Evolutionary conservation across 2,329 filamentous ascomycete species (phyloP), one percentile per base, ranked within the genome.

Genomic region (Daldinia eschscholtzii): DNA sequence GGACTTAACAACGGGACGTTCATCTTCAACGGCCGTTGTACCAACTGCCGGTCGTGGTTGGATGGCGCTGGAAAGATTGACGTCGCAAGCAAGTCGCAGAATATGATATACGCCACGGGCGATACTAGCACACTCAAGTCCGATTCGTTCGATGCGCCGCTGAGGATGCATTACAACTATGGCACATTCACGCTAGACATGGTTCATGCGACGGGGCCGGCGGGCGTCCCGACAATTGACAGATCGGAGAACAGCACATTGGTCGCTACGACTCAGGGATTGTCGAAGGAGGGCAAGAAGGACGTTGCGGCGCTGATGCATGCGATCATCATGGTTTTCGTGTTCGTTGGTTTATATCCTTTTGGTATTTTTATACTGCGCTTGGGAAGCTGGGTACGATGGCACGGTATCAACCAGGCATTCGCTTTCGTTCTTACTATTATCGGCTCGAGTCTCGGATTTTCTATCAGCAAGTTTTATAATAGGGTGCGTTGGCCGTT

Each of bases 121-220:
- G 84, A 86, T n/a, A 83, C 82, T 42, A 73, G 76, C n/a, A 57
- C 62, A 15, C 77, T 84, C 28, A 75, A 77, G 23, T 85, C 81
- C 61, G 79, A 88, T 71, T 79, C 79, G 39, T 59, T 74, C 1
- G 77, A 78, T 10, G 85, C 84, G 0, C 78, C 79, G 10, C 80
- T 89, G 61, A 83, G 83, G 73, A 83, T 84, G 46, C 89, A 91
- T 75, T 75, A 79, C 46, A 81, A 81, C 50, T 87, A 86, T 70
- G 88, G 88, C 50, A 76, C 77, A 6, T 90, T 91, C 76, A 81
- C 78, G 1, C 83, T 90, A 76, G 83, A 90, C 75, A 80, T 90
- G 77, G 80, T 80, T 26, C 80, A 80, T 46, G 88, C 88, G 0
- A 81, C 83, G 4, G 86, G 86, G 2, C 61, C 74, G 1, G 79